Conservation (phyloP, 2,329 filamentous ascomycete genomes). For the Akanthomyces muscarius region DNA sequence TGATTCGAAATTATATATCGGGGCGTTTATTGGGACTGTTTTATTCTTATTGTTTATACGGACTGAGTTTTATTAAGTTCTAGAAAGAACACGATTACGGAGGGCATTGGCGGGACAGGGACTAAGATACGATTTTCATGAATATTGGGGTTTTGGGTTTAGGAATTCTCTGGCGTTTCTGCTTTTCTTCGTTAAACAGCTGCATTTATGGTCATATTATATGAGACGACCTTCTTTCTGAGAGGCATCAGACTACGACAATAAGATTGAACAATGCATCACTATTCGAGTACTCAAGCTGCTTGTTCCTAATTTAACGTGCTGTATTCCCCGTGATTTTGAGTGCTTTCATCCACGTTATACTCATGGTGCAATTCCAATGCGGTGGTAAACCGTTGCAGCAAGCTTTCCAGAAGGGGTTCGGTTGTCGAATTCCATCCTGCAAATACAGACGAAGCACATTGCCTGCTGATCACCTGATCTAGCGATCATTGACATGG, state of each 20-base stretch:
- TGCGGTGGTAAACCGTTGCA: no score
- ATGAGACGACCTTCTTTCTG: background rate
- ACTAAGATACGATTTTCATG: constrained; percentile 10
- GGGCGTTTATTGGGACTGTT: background rate
- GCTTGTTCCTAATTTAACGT: no score
- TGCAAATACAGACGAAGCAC: no score
- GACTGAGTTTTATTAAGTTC: background rate
- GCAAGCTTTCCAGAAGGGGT: no score
- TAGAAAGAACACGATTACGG: background rate
- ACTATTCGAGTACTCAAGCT: background rate
- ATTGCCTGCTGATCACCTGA: no score
- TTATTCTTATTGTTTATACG: background rate
- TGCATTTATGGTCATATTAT: constrained; percentile 1
- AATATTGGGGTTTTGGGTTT: background rate
- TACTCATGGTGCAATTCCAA: no score
- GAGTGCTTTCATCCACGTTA: no score
- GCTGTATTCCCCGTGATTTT: no score
- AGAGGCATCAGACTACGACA: background rate
- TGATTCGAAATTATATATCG: background rate
- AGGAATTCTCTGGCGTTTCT: constrained; percentile 1
- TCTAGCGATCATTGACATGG: no score
- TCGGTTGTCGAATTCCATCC: no score
- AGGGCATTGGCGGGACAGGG: background rate
- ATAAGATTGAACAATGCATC: background rate
- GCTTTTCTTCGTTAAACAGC: background rate